A percentile compares a stretch with the other conserved stretches of the same genome.
Evolutionary conservation across 2,329 filamentous ascomycete genomes (phyloP).

Genomic region (Hypoxylon sp.): DNA sequence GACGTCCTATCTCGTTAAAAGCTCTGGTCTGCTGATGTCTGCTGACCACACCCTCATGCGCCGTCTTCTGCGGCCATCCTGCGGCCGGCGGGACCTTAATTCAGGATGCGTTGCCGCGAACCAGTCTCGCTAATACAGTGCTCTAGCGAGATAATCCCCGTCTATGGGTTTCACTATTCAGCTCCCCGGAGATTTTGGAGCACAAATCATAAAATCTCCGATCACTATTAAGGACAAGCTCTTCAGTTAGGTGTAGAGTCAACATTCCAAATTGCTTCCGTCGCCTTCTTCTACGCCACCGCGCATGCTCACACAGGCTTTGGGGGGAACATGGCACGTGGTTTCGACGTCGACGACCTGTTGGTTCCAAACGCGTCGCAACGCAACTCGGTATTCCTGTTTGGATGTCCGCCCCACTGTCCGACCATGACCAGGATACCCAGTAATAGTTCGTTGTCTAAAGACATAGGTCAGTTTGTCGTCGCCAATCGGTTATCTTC

Average conservation of each 20-base stretch:
- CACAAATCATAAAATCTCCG: constrained; percentile 46
- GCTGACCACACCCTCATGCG: constrained; percentile 49
- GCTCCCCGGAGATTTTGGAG: constrained; percentile 38
- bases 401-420: constrained; percentile 33
- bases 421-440: constrained; percentile 39
- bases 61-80: constrained; percentile 50
- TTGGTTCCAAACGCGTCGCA: constrained; percentile 30
- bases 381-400: constrained; percentile 25
- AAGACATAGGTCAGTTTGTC: constrained; percentile 24
- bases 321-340: constrained; percentile 26
- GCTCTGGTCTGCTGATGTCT: constrained; percentile 45
- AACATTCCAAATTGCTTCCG: constrained; percentile 39
- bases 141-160: constrained; percentile 38
- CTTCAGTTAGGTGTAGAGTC: constrained; percentile 18
- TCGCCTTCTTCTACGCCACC: constrained; percentile 22
- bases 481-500: constrained; percentile 45
- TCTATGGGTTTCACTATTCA: constrained; percentile 38
- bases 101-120: constrained; percentile 36
- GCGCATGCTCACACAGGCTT: constrained; percentile 19
- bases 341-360: constrained; percentile 31
- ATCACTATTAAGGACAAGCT: constrained; percentile 29
- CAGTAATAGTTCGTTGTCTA: constrained; percentile 30
- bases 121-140: constrained; percentile 32
- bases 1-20: constrained; percentile 29
- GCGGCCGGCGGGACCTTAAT: constrained; percentile 46